Base-by-base conservation (phyloP, 805 yeast genomes). In the Wickerhamiella siamensis region DNA sequence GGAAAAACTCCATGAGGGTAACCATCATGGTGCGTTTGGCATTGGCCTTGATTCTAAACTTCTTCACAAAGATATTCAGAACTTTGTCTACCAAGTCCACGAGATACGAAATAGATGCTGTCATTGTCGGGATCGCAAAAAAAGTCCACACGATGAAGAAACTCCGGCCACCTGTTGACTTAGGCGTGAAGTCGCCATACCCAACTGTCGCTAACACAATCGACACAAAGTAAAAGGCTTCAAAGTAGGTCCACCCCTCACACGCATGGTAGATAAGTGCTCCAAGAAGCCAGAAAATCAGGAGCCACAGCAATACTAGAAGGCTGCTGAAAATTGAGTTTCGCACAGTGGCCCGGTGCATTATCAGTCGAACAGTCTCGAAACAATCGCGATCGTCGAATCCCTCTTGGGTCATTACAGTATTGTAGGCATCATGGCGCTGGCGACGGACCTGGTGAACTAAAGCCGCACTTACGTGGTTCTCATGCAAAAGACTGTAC, bases 101-200 rank as follows among this genome's bases (percentile, higher is more conserved):
- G 12, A 51, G 27, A 20, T 48, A 43, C 5, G 54, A 51, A 1
- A 49, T 48, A 1, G 48, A 41, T 3, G 47, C 41, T 1, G 94
- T 81, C 93, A 84, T 83, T 40, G 83, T 64, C 1, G 95, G 95
- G 18, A 86, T 78, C 0, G 95, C 94, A 5, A 75, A 64, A 17
- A 86, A 56, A 0, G 86, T 79, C 95, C 95, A 86, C 8, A 75
- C 60, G 5, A 82, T 74, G 51, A 84, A 84, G 49, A 83, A 74
- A 1, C 79, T 71, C 33, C 79, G 62, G 1, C 94, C 93, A 4
- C 80, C 77, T 1, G 76, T 60, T 0, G 77, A 59, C 1, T 39
- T 43, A 1, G 94, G 94, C 1, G 74, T 65, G 50, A 65, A 75
- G 53, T 78, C 86, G 24, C 95, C 95, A 58, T 81, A 83, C 1